Conservation (phyloP, 2,329 filamentous ascomycete genomes). For the Pseudocercospora vitis region DNA sequence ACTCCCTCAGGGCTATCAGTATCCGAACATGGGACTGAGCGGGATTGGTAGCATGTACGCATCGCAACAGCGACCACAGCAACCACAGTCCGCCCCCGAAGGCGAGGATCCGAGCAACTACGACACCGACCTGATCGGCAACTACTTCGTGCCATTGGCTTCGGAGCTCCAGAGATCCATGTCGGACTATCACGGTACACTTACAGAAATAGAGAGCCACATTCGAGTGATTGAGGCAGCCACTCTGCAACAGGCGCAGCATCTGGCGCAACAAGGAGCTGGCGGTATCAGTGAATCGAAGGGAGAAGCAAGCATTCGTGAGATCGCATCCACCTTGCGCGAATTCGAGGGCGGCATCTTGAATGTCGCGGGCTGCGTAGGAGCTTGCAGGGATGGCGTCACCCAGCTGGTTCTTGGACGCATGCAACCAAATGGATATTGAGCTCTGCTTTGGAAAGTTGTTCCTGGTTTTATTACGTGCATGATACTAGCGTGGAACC, state of each 20-base stretch:
- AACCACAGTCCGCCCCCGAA: conserved; percentile 15
- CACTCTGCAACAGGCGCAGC: conserved; percentile 46
- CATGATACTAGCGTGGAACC: too few species aligned
- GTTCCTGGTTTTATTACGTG: background rate
- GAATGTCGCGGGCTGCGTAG: conserved; percentile 49
- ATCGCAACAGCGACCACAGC: conserved; percentile 24
- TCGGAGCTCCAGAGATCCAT: conserved; percentile 43
- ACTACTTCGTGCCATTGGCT: conserved; percentile 48
- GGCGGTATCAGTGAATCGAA: conserved; percentile 22
- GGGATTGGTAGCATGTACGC: conserved; percentile 23
- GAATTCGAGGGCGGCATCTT: conserved; percentile 53
- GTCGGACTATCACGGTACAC: conserved; percentile 44
- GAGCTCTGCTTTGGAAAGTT: background rate
- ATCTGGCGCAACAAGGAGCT: conserved; percentile 37
- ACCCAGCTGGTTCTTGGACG: conserved; percentile 43
- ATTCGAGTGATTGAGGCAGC: conserved; percentile 50
- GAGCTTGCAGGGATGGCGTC: conserved; percentile 49
- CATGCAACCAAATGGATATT: conserved; percentile 8
- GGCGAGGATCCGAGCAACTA: conserved; percentile 31
- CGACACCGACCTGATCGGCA: conserved; percentile 47
- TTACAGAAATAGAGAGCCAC: conserved; percentile 51
- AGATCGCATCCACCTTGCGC: conserved; percentile 42
- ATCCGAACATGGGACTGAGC: conserved; percentile 35
- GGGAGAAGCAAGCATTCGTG: conserved; percentile 41
- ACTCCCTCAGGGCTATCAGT: conserved; percentile 65